These are phyloP conservation scores for Phytophthora meadii DNA, from an alignment of 352 stramenopile species.

Conservation along the genomic window DNA sequence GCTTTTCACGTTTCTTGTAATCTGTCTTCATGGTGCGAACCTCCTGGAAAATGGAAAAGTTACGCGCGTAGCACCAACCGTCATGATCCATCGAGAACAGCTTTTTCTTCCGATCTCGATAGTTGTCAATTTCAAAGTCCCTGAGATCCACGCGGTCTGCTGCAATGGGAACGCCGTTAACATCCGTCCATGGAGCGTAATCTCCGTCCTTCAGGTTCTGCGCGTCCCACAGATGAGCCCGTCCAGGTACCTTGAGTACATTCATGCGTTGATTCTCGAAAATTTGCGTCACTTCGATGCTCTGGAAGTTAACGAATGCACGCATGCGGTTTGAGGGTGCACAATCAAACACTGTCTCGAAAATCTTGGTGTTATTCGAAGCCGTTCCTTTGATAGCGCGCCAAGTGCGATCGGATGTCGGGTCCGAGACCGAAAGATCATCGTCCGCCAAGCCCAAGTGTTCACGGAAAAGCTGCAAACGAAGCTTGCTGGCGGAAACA, in stretches of 20 bases:
- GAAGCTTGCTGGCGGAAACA: conserved; percentile 64
- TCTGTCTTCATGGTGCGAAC: conserved; percentile 80
- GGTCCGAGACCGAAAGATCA: conserved; percentile 61
- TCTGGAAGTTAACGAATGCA: conserved; percentile 79
- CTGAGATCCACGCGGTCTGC: conserved; percentile 76
- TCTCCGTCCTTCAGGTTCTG: conserved; percentile 84
- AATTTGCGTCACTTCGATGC: conserved; percentile 83
- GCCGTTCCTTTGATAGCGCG: conserved; percentile 61
- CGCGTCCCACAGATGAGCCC: conserved; percentile 76
- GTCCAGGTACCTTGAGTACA: conserved; percentile 69
- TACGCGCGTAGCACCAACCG: conserved; percentile 87
- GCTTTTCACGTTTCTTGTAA: conserved; percentile 80
- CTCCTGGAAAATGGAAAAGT: conserved; percentile 90
- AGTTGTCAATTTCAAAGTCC: conserved; percentile 82
- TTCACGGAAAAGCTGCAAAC: conserved; percentile 84
- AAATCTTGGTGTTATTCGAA: conserved; percentile 79
- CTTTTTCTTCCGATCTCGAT: conserved; percentile 83
- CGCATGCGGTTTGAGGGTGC: conserved; percentile 83
- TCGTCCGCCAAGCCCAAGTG: conserved; percentile 77
- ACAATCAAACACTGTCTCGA: conserved; percentile 86
- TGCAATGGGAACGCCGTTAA: conserved; percentile 85
- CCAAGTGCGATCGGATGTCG: conserved; percentile 71
- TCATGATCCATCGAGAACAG: conserved; percentile 89
- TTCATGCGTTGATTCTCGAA: conserved; percentile 91
- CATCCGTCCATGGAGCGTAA: conserved; percentile 86